These are phyloP conservation scores for Thraustotheca clavata DNA, from an alignment of 352 stramenopile genomes.

Conservation along the genomic window DNA sequence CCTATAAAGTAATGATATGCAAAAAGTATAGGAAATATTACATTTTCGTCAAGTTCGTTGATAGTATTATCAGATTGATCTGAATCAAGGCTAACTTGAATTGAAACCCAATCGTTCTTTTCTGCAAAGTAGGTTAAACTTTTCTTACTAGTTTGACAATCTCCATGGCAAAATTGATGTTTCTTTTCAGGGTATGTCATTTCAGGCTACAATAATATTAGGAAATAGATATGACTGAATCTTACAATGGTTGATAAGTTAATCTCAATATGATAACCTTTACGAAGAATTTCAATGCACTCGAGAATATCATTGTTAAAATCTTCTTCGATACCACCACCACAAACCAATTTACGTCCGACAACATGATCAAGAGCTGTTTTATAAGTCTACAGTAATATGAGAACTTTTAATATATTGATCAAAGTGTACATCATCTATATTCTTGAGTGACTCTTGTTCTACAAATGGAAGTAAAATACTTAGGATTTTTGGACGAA, in stretches of 20 bases:
- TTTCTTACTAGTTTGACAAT: conserved; percentile 8
- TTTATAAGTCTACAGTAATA: neutral
- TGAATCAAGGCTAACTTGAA: neutral
- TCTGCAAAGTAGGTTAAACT: conserved; percentile 1
- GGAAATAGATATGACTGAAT: neutral
- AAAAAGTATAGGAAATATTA: neutral
- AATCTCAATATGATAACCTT: neutral
- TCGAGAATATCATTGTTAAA: conserved; percentile 6
- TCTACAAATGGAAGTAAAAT: neutral
- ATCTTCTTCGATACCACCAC: neutral
- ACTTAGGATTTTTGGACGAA: neutral
- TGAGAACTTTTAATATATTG: neutral
- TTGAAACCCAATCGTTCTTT: neutral
- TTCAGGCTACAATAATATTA: conserved; percentile 8
- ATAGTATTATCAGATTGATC: neutral
- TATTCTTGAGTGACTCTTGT: neutral
- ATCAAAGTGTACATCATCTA: neutral
- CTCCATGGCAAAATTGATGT: conserved; percentile 4
- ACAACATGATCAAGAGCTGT: conserved; percentile 12
- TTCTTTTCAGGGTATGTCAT: neutral
- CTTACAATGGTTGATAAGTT: conserved; percentile 7
- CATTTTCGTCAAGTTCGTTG: neutral
- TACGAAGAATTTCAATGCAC: conserved; percentile 10
- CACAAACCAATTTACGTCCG: neutral
- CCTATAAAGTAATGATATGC: too few species aligned